These are phyloP conservation scores for Persicaria tinctoria DNA, from an alignment of 148 eudicot species.

Conservation along the genomic window DNA sequence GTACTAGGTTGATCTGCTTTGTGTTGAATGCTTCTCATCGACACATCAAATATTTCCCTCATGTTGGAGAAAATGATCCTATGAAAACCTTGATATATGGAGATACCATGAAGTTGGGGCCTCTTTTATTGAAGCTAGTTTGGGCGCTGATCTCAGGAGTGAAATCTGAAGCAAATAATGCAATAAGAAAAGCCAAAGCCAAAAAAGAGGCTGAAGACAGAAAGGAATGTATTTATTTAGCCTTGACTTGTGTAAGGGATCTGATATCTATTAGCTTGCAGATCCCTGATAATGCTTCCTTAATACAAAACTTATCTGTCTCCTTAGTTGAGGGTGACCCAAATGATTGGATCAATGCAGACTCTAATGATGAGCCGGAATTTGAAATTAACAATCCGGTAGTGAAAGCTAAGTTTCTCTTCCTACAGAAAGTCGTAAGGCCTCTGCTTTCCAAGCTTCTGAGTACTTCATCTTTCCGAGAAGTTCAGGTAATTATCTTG, in stretches of 20 bases:
- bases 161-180: conserved; percentile 19
- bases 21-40: conserved; percentile 30
- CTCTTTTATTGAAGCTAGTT: conserved; percentile 31
- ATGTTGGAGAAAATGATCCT: conserved; percentile 31
- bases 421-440: conserved; percentile 31
- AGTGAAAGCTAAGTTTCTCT: conserved; percentile 22
- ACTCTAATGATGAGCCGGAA: conserved; percentile 18
- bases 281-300: conserved; percentile 19
- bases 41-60: conserved; percentile 27
- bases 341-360: conserved; percentile 15
- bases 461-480: conserved; percentile 32
- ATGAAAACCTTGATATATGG: conserved; percentile 36
- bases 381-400: conserved; percentile 25
- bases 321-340: conserved; percentile 22
- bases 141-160: conserved; percentile 26
- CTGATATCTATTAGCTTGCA: conserved; percentile 28
- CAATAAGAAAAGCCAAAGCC: conserved; percentile 30
- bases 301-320: conserved; percentile 29
- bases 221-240: conserved; percentile 30
- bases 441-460: conserved; percentile 40
- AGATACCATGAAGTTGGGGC: conserved; percentile 41
- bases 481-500: conserved; percentile 38
- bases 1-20: conserved; percentile 28
- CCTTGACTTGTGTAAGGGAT: conserved; percentile 39
- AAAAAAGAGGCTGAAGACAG: conserved; percentile 33